Percentiles rank a stretch among this genome's conserved stretches.
These are phyloP conservation scores for Neurospora sp. DNA, from an alignment of 495 filamentous ascomycete species.

Conservation along the genomic window DNA sequence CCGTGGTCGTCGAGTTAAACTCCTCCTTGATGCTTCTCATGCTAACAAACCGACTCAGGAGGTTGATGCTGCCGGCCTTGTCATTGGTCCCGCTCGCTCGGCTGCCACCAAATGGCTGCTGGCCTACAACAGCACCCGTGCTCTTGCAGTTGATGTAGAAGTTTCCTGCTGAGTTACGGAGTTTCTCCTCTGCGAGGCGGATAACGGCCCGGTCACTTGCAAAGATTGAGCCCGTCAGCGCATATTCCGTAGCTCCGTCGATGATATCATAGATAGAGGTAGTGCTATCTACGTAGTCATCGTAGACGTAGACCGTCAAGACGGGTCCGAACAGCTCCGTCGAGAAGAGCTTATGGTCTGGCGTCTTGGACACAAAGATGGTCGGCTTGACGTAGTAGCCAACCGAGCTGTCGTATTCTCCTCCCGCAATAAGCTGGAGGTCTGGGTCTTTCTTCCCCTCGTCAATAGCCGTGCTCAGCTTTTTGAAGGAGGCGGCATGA, in stretches of 20 bases:
- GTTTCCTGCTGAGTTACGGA: slow-evolving; percentile 73
- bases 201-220: slow-evolving; percentile 60
- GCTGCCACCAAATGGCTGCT: slow-evolving; percentile 85
- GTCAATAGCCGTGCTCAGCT: slow-evolving; percentile 57
- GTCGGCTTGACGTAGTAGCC: slow-evolving; percentile 70
- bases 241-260: slow-evolving; percentile 64
- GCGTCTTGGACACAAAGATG: slow-evolving; percentile 51
- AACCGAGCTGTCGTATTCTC: slow-evolving; percentile 54
- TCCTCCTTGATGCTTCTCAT: slow-evolving; percentile 86
- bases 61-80: slow-evolving; percentile 72
- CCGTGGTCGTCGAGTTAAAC: slow-evolving; percentile 56
- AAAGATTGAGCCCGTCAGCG: slow-evolving; percentile 71
- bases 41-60: slow-evolving; percentile 73
- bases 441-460: slow-evolving; percentile 53
- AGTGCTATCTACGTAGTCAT: slow-evolving; percentile 50
- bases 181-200: slow-evolving; percentile 56
- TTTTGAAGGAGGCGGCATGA: slow-evolving; percentile 59
- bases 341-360: slow-evolving; percentile 54
- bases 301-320: slow-evolving; percentile 60
- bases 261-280: slow-evolving; percentile 43
- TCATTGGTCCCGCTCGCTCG: slow-evolving; percentile 85
- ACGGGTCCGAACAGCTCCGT: slow-evolving; percentile 74
- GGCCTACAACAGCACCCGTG: slow-evolving; percentile 83
- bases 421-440: slow-evolving; percentile 55
- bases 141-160: slow-evolving; percentile 94